These are phyloP conservation scores for Myriosclerotinia scirpicola DNA, from an alignment of 2,329 filamentous ascomycete species.

Conservation along the genomic window DNA sequence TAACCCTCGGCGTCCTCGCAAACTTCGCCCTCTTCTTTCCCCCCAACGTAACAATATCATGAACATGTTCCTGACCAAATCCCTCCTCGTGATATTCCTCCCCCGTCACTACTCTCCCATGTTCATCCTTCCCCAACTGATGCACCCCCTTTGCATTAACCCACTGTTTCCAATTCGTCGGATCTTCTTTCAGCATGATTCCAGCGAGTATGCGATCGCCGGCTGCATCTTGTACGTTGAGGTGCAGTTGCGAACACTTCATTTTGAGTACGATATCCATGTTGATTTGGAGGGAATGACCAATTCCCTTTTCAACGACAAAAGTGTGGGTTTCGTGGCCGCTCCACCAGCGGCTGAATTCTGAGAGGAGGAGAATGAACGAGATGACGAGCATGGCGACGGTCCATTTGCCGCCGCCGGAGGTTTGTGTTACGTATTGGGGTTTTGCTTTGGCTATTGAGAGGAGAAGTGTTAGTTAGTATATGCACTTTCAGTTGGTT, in stretches of 20 bases:
- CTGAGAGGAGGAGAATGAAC: conserved; percentile 71
- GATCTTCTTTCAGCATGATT: conserved; percentile 69
- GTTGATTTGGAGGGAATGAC: conserved; percentile 88
- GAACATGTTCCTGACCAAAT: conserved; percentile 78
- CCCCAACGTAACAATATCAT: conserved; percentile 80
- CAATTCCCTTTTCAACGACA: conserved; percentile 87
- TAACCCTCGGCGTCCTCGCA: conserved; percentile 71
- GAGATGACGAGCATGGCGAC: conserved; percentile 76
- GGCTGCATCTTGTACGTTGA: conserved; percentile 95
- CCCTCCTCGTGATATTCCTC: conserved; percentile 67
- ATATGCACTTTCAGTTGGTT: neutral
- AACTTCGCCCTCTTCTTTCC: conserved; percentile 62
- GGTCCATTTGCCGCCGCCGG: conserved; percentile 91
- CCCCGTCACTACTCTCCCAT: conserved; percentile 56
- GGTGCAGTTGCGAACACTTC: conserved; percentile 82
- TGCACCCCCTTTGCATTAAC: conserved; percentile 67
- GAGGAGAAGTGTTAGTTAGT: neutral
- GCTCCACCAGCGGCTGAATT: conserved; percentile 78
- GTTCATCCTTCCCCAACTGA: conserved; percentile 54
- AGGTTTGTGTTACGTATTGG: conserved; percentile 81
- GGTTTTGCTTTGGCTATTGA: conserved; percentile 88
- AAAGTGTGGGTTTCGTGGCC: conserved; percentile 87
- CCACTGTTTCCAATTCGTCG: conserved; percentile 83
- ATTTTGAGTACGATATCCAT: conserved; percentile 90
- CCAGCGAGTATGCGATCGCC: conserved; percentile 89